Evolutionary conservation across 768 basidiomycete species (phyloP), one percentile per base, ranked within the genome.

Genomic region (Saitozyma sp.): DNA sequence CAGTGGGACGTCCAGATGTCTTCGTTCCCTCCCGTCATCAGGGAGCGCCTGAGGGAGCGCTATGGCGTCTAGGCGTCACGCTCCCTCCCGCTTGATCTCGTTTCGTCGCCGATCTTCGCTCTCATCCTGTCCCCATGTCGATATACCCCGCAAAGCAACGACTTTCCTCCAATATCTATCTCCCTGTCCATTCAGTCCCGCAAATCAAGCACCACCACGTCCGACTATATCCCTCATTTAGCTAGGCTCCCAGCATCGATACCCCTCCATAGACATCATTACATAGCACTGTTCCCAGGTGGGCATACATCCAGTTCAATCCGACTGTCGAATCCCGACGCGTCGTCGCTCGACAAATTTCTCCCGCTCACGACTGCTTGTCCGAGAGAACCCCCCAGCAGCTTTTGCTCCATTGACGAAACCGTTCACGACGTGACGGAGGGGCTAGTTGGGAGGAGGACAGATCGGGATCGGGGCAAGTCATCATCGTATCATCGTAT

Each of bases 21-120:
- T 7, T 83, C 85, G 8, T 93, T 96, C 83, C 96, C 95, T 40
- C 89, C 89, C 19, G 85, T 85, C 16, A 93, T 98, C 68, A 89
- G 90, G 80, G 88, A 93, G 73, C 88, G 93, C 56, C 84, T 99
- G 50, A 86, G 88, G 9, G 82, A 87, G 70, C 88, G 92, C 51
- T 99, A 98, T 74, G 88, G 88, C 67, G 91, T 98, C 53, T 95
- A 69, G 45, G n/a, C 38, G 38, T 41, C 2, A 2, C 13, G 45
- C 45, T 46, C n/a, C 45, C 11, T 13, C 45, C 13, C 11, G 2
- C 13, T 46, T 46, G 3, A 11, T 46, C 45, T 13, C n/a, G 11
- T 46, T 17, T 46, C 13, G 13, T 13, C 45, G 1, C n/a, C 11
- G 45, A 46, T 17, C 45, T 13, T 46, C 45, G 2, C 45, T 17